Conservation (phyloP, 2,329 filamentous ascomycete genomes). For the Emergomyces africanus region DNA sequence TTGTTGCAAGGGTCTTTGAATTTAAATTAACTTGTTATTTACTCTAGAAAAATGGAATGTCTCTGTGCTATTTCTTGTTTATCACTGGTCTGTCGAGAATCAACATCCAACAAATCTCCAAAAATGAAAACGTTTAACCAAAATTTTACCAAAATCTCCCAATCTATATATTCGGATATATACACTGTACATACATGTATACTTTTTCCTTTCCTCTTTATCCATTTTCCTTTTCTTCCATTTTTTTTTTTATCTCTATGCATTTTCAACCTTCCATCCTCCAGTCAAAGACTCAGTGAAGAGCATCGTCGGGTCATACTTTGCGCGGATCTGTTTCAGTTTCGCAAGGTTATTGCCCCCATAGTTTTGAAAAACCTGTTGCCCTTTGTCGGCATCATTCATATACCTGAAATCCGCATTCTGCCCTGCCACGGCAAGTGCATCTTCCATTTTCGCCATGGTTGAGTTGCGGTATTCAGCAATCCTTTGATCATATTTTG, state of each 20-base stretch:
- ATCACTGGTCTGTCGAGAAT: no score
- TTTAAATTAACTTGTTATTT: no score
- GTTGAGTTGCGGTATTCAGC: background rate
- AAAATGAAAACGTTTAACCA: no score
- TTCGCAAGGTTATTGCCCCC: constrained; percentile 16
- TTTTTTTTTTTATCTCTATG: background rate
- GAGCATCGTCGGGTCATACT: constrained; percentile 26
- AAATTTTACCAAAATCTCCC: no score
- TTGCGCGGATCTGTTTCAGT: constrained; percentile 19
- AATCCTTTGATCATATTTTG: background rate
- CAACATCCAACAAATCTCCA: no score
- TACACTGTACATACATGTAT: no score
- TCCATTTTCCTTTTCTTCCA: background rate
- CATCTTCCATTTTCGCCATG: background rate
- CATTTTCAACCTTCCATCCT: constrained; percentile 4
- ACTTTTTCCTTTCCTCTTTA: background rate
- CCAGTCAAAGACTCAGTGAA: constrained; percentile 28
- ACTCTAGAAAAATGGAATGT: no score
- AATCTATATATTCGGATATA: no score
- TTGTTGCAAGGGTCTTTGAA: no score
- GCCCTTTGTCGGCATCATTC: background rate
- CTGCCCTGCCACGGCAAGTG: background rate
- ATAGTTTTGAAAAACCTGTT: constrained; percentile 17
- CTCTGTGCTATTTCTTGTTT: no score
- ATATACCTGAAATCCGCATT: background rate